Base-by-base conservation (phyloP, 2,329 filamentous ascomycete species). In the Juglanconis oblonga region DNA sequence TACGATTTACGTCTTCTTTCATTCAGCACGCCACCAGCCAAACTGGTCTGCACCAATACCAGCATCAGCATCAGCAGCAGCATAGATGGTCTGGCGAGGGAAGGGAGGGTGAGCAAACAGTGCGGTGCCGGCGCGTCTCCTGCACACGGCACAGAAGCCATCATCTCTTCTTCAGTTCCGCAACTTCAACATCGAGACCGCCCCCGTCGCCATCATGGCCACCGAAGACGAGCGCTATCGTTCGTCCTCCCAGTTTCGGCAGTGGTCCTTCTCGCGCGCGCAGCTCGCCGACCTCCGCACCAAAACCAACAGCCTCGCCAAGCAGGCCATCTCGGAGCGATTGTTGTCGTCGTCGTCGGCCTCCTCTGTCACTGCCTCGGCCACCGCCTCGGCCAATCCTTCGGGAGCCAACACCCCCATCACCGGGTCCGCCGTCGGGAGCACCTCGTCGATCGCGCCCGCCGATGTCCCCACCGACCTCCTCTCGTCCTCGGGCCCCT, bases 151-250 rank as follows among this genome's bases (percentile, higher is more conserved):
- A 24, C 24, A 24, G 24, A 24, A 24, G 24, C 24, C 24, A 24
- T 24, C 24, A 24, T 24, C 24, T 24, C 24, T 24, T 24, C 24
- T 24, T 24, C 24, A 24, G 24, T 24, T 24, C 24, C 24, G 24
- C 24, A 24, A 24, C 24, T 24, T 24, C 24, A 24, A 24, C 24
- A 24, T 24, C 24, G 24, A 24, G 24, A 11, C 1, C 45, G 9
- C 9, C 17, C 7, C 24, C 24, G 17, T 31, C 45, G 24, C 45
- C 64, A 74, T 50, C 63, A 91, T 96, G 85, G 81, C 82, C 7
- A 90, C 87, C 63, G 95, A 99, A 82, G 95, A 99, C 76, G 90
- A 91, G 66, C 82, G 93, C 58, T 99, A 98, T 76, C 87, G 92
- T 36, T 85, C 90, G 55, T 96, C 94, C 0, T 94, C 91, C 51